phyloP scores from a whole-genome alignment of 768 basidiomycete genomes.

The Mycena olivaceomarginata region DNA sequence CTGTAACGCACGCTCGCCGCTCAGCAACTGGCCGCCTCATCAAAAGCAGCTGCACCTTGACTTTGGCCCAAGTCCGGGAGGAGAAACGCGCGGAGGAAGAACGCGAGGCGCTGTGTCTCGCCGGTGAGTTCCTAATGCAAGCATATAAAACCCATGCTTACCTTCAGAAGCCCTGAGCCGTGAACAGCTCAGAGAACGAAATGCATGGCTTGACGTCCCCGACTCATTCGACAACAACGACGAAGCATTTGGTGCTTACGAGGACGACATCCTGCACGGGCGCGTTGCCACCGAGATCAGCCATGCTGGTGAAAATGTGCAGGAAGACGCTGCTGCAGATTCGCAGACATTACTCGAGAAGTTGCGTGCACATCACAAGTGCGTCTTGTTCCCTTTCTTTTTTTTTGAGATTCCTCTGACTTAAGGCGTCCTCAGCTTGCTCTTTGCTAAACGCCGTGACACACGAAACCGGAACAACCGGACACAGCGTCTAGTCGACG shows the following conservation, averaged over 20 bases:
- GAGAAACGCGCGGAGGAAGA: no score
- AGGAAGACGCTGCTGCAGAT: not conserved
- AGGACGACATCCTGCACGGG: not conserved
- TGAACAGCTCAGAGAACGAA: not conserved
- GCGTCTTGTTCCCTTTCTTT: not conserved
- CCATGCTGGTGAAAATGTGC: not conserved
- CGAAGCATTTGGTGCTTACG: not conserved
- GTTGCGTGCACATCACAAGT: not conserved
- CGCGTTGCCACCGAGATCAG: constrained; percentile 1
- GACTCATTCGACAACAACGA: not conserved
- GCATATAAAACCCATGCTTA: no score
- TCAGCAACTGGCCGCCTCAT: no score
- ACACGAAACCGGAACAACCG: not conserved
- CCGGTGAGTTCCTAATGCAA: no score
- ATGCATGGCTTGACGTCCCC: not conserved
- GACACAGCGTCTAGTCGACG: not conserved
- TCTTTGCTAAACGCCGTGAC: not conserved
- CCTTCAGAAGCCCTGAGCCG: not conserved
- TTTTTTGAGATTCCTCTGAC: not conserved
- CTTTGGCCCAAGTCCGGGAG: no score
- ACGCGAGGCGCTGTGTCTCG: no score
- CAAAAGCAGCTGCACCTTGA: no score
- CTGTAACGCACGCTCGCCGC: no score
- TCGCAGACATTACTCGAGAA: not conserved
- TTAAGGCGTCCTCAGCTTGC: not conserved